phyloP scores from a whole-genome alignment of 1,284 basidiomycete species.

The Mycena citricolor region DNA sequence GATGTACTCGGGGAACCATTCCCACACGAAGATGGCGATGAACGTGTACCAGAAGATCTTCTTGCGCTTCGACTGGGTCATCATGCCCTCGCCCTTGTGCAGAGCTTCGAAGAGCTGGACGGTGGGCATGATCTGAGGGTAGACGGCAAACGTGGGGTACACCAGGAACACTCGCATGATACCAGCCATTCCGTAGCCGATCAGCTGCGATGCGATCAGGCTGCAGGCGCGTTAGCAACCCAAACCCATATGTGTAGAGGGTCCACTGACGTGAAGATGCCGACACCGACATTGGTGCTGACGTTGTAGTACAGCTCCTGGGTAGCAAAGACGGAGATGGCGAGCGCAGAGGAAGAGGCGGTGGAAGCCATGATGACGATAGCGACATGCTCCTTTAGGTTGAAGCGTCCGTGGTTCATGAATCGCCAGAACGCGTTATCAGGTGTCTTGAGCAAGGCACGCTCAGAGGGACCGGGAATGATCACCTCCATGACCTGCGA shows the following conservation, averaged over 20 bases:
- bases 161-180: slow-evolving; percentile 27
- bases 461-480: slow-evolving; percentile 36
- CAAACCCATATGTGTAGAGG: neutral
- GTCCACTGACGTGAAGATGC: slow-evolving; percentile 44
- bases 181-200: slow-evolving; percentile 16
- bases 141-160: slow-evolving; percentile 29
- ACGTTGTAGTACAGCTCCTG: slow-evolving; percentile 41
- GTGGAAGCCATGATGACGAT: slow-evolving; percentile 71
- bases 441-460: slow-evolving; percentile 21
- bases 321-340: slow-evolving; percentile 42
- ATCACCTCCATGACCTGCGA: slow-evolving; percentile 32
- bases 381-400: slow-evolving; percentile 69
- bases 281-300: slow-evolving; percentile 43
- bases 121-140: slow-evolving; percentile 33
- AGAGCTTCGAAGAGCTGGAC: slow-evolving; percentile 44
- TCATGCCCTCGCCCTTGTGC: slow-evolving; percentile 45
- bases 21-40: slow-evolving; percentile 50
- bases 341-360: slow-evolving; percentile 39
- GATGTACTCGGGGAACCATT: slow-evolving; percentile 36
- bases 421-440: slow-evolving; percentile 38
- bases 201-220: slow-evolving; percentile 15
- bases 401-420: slow-evolving; percentile 40
- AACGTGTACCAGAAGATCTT: slow-evolving; percentile 59
- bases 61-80: slow-evolving; percentile 52
- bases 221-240: neutral